Conservation (phyloP, 768 basidiomycete genomes). For the Pisolithus marmoratus region DNA sequence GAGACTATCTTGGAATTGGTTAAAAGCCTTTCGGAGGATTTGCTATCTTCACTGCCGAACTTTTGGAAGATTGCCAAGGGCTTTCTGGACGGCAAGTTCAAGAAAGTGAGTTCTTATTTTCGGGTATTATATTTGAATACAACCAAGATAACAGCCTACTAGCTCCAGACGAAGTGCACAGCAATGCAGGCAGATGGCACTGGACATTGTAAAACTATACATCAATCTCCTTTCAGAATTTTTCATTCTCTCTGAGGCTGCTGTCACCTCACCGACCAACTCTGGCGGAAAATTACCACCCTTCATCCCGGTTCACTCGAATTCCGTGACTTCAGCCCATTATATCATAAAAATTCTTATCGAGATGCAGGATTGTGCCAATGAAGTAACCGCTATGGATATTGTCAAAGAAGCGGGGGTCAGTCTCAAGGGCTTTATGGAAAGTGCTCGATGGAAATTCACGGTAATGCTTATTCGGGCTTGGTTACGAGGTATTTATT, state of each 20-base stretch:
- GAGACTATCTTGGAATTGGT: slow-evolving; percentile 70
- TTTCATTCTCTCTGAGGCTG: slow-evolving; percentile 76
- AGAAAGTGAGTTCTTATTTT: slow-evolving; percentile 50
- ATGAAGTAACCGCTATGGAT: slow-evolving; percentile 75
- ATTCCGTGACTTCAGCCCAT: slow-evolving; percentile 76
- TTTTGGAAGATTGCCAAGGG: slow-evolving; percentile 92
- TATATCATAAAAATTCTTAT: slow-evolving; percentile 75
- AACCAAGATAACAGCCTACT: slow-evolving; percentile 22
- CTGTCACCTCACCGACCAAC: slow-evolving; percentile 51
- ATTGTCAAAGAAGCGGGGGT: slow-evolving; percentile 70
- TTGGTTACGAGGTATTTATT: slow-evolving; percentile 75
- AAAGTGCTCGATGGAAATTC: slow-evolving; percentile 84
- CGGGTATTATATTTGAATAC: background rate
- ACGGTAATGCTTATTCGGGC: slow-evolving; percentile 68
- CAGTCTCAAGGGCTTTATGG: slow-evolving; percentile 67
- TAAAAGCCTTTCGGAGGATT: slow-evolving; percentile 80
- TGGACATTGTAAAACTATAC: slow-evolving; percentile 83
- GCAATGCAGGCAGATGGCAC: slow-evolving; percentile 82
- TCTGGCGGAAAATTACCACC: slow-evolving; percentile 38
- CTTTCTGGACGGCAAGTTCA: slow-evolving; percentile 91
- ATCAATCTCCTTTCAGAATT: slow-evolving; percentile 80
- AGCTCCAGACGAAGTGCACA: slow-evolving; percentile 71
- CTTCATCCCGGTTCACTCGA: slow-evolving; percentile 67
- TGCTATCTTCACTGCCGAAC: slow-evolving; percentile 79
- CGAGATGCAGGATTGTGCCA: slow-evolving; percentile 83